A percentile compares a stretch with the other conserved stretches of the same genome.
These are phyloP conservation scores for Anthracocystis walkeri DNA, from an alignment of 1,284 basidiomycete genomes.

Conservation along the genomic window DNA sequence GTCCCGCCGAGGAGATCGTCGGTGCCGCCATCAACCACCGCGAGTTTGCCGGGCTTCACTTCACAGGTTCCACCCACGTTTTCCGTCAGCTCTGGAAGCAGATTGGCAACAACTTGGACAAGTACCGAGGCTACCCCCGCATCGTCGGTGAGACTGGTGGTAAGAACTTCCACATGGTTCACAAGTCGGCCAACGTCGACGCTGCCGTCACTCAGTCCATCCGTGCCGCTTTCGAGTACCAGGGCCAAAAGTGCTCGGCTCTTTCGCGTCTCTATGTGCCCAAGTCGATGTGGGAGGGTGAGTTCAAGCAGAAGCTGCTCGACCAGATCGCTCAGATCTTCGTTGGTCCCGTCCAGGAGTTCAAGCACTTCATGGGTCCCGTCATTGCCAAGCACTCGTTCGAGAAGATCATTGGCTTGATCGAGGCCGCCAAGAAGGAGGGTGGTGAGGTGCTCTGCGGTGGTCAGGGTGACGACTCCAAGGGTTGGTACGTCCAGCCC, in stretches of 20 bases:
- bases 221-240: conserved; percentile 94
- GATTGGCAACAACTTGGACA: conserved; percentile 82
- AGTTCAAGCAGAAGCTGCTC: conserved; percentile 86
- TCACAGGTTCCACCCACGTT: conserved; percentile 94
- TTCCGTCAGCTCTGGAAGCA: conserved; percentile 93
- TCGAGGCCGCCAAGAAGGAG: conserved; percentile 86
- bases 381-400: conserved; percentile 90
- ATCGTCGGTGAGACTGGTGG: conserved; percentile 93
- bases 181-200: conserved; percentile 84
- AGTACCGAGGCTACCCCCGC: conserved; percentile 83
- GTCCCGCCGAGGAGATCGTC: conserved; percentile 64
- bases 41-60: conserved; percentile 89
- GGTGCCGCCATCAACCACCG: conserved; percentile 75
- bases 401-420: conserved; percentile 87
- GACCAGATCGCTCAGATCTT: conserved; percentile 84
- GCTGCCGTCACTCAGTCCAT: conserved; percentile 90
- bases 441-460: conserved; percentile 90
- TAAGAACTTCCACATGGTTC: conserved; percentile 97
- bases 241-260: conserved; percentile 98
- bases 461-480: conserved; percentile 85
- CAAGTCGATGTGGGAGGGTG: conserved; percentile 83
- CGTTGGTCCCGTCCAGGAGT: conserved; percentile 83
- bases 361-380: conserved; percentile 90
- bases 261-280: conserved; percentile 92
- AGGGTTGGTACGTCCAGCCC: conserved; percentile 92